Evolutionary conservation across 1,284 basidiomycete species (phyloP).

Genomic region (Crucibulum cyathiforme): DNA sequence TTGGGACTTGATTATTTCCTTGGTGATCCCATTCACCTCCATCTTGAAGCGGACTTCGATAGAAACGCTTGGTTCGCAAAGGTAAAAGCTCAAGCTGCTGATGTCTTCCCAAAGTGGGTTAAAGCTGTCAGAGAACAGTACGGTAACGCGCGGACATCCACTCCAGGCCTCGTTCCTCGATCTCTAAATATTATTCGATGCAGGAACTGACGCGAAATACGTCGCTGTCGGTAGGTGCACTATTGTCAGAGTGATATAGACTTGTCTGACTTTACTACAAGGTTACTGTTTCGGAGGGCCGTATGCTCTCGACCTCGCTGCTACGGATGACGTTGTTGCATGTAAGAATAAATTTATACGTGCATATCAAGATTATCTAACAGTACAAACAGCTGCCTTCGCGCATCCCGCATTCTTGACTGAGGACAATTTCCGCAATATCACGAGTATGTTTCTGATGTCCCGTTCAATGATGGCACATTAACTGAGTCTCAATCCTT

Average conservation of each 20-base stretch:
- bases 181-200: background rate
- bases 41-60: constrained; percentile 47
- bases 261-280: constrained; percentile 13
- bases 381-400: constrained; percentile 48
- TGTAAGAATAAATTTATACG: constrained; percentile 33
- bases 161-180: background rate
- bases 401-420: constrained; percentile 62
- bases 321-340: constrained; percentile 52
- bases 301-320: constrained; percentile 51
- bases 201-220: constrained; percentile 36
- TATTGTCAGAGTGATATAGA: no score
- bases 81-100: constrained; percentile 38
- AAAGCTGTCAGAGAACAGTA: constrained; percentile 51
- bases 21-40: constrained; percentile 52
- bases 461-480: background rate
- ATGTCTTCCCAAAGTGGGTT: constrained; percentile 54
- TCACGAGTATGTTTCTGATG: constrained; percentile 48
- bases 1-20: constrained; percentile 64
- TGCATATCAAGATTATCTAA: background rate
- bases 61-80: constrained; percentile 46
- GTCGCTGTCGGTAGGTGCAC: constrained; percentile 31
- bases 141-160: constrained; percentile 28
- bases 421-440: constrained; percentile 50
- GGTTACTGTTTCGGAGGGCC: constrained; percentile 67
- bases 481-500: background rate